Conservation (phyloP, 2,329 filamentous ascomycete genomes). For the Arthroderma sp. region DNA sequence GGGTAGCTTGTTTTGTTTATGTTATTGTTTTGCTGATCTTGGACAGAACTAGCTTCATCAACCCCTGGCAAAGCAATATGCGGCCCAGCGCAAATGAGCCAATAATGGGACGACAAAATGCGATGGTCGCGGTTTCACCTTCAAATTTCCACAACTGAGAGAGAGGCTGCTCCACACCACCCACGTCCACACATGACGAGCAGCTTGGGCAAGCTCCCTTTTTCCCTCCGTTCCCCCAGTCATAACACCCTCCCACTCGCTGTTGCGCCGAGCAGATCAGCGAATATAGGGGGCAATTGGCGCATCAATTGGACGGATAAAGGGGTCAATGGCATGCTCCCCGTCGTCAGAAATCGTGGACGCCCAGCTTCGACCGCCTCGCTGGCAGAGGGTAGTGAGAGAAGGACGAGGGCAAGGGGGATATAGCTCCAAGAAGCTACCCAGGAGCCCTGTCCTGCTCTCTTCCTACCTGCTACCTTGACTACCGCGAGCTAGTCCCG, state of each 20-base stretch:
- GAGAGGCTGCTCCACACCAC: too few relatives aligned
- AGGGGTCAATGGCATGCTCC: not conserved
- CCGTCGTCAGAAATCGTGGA: not conserved
- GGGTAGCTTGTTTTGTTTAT: constrained; percentile 4
- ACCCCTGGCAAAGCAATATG: constrained; percentile 1
- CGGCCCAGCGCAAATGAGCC: not conserved
- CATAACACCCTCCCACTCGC: not conserved
- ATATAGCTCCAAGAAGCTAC: not conserved
- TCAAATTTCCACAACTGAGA: too few relatives aligned
- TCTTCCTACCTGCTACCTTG: not conserved
- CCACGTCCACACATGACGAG: constrained; percentile 1
- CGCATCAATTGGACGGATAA: not conserved
- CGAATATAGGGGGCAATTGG: not conserved
- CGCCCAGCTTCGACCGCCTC: not conserved
- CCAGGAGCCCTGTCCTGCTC: not conserved
- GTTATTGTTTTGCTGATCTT: constrained; percentile 5
- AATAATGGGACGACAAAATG: not conserved
- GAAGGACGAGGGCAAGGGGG: not conserved
- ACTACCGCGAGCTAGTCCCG: constrained; percentile 1
- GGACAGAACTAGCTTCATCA: not conserved
- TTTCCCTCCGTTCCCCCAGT: not conserved
- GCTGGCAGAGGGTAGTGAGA: too few relatives aligned
- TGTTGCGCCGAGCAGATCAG: not conserved
- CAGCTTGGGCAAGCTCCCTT: not conserved
- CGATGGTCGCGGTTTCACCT: constrained; percentile 1